Conservation (phyloP, 164 flowering plant genomes). For the Pachysandra terminalis region DNA sequence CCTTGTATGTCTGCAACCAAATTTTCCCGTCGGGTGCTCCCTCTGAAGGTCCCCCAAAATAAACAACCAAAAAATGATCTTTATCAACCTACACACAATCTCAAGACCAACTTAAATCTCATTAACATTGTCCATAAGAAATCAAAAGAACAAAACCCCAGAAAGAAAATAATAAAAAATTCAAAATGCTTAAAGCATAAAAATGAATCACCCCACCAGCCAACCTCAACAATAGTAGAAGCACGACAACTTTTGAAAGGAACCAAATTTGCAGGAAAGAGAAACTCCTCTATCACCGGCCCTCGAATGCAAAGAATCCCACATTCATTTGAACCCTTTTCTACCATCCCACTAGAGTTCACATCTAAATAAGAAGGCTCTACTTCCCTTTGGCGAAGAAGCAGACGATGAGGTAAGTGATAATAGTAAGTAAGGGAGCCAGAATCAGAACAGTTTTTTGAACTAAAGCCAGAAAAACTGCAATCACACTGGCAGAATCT, state of each 20-base stretch:
- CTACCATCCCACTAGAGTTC: background rate
- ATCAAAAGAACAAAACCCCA: background rate
- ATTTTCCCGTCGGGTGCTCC: slow-evolving; percentile 95
- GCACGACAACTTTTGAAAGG: slow-evolving; percentile 94
- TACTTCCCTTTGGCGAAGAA: too few relatives aligned
- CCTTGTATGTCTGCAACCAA: slow-evolving; percentile 85
- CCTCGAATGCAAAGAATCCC: slow-evolving; percentile 1
- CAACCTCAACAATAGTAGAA: slow-evolving; percentile 92
- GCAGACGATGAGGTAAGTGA: too few relatives aligned
- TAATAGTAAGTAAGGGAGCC: too few relatives aligned
- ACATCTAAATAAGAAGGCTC: too few relatives aligned
- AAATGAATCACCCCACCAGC: slow-evolving; percentile 24
- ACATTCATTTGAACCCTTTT: background rate
- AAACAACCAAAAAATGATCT: slow-evolving; percentile 76
- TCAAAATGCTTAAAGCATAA: background rate
- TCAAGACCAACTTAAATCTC: background rate
- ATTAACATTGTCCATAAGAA: background rate
- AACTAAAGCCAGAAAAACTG: too few relatives aligned
- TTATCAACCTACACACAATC: slow-evolving; percentile 50
- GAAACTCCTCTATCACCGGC: slow-evolving; percentile 56
- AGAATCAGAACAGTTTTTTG: too few relatives aligned
- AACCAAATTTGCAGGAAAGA: slow-evolving; percentile 56
- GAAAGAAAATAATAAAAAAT: background rate
- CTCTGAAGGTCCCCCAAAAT: slow-evolving; percentile 81
- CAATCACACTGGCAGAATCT: too few relatives aligned